Conservation (phyloP, 345 rosid species). For the Eutrema japonicum region DNA sequence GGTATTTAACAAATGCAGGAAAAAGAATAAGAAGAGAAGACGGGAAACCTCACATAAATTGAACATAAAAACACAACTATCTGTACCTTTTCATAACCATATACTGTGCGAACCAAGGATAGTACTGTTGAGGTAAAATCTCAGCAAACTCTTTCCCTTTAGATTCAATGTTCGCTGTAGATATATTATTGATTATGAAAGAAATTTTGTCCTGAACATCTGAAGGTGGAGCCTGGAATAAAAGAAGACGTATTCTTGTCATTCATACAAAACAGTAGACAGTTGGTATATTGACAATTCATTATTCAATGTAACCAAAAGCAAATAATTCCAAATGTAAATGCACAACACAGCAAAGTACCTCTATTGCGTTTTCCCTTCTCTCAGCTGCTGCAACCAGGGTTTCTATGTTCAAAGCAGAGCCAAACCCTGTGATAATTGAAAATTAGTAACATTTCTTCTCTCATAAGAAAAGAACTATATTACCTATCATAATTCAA, state of each 20-base stretch:
- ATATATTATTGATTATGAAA: slow-evolving; percentile 86
- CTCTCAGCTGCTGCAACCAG: slow-evolving; percentile 97
- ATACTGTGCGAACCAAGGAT: slow-evolving; percentile 97
- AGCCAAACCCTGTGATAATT: slow-evolving; percentile 78
- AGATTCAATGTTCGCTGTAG: slow-evolving; percentile 72
- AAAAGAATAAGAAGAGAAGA: slow-evolving; percentile 18
- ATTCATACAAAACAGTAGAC: slow-evolving; percentile 9
- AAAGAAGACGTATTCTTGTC: slow-evolving; percentile 20
- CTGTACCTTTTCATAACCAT: slow-evolving; percentile 96
- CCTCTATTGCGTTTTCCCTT: slow-evolving; percentile 89
- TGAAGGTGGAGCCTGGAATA: slow-evolving; percentile 74
- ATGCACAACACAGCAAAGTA: slow-evolving; percentile 37
- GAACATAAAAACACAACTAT: neutral
- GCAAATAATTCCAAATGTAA: neutral
- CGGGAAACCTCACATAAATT: slow-evolving; percentile 6
- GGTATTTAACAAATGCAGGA: slow-evolving; percentile 2
- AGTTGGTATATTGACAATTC: slow-evolving; percentile 14
- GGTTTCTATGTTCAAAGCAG: slow-evolving; percentile 95
- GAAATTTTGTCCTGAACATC: slow-evolving; percentile 91
- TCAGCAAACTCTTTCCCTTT: slow-evolving; percentile 90
- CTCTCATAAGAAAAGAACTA: slow-evolving; percentile 4
- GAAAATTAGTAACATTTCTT: slow-evolving; percentile 21
- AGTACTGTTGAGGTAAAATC: slow-evolving; percentile 73
- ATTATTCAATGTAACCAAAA: slow-evolving; percentile 18
- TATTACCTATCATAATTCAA: slow-evolving; percentile 1